phyloP scores from a whole-genome alignment of 495 filamentous ascomycete genomes.

The Jackrogersella minutella region DNA sequence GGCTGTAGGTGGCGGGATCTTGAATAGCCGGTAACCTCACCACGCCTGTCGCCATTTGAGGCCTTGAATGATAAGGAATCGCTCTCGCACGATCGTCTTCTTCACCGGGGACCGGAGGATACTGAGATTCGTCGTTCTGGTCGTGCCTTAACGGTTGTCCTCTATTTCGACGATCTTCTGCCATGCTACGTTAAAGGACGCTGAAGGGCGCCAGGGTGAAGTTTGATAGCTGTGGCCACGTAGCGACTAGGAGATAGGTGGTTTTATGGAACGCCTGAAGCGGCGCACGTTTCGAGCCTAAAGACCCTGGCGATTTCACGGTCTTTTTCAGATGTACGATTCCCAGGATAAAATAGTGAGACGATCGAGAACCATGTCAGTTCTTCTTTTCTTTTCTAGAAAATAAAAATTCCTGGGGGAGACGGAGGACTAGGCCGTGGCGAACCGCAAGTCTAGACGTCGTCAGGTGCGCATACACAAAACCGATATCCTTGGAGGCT shows the following conservation, averaged over 20 bases:
- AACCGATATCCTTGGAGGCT: constrained; percentile 10
- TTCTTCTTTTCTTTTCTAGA: not conserved
- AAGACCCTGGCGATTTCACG: constrained; percentile 7
- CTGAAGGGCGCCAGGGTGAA: constrained; percentile 37
- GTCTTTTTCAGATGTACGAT: constrained; percentile 17
- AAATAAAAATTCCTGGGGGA: not conserved
- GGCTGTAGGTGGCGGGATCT: constrained; percentile 41
- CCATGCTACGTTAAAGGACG: constrained; percentile 50
- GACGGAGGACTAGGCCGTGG: constrained; percentile 9
- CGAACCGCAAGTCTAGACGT: constrained; percentile 5
- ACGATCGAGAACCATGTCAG: constrained; percentile 27
- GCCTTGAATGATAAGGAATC: constrained; percentile 44
- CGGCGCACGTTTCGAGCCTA: constrained; percentile 25
- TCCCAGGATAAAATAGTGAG: constrained; percentile 9
- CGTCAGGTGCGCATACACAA: constrained; percentile 15
- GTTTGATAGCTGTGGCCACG: constrained; percentile 29
- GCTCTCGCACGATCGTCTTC: constrained; percentile 53
- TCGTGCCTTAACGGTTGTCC: constrained; percentile 50
- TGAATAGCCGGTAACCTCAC: constrained; percentile 51
- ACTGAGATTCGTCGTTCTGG: constrained; percentile 51
- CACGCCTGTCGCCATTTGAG: constrained; percentile 42
- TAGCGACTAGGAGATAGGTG: constrained; percentile 11
- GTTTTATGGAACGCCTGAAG: constrained; percentile 22
- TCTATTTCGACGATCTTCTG: constrained; percentile 52
- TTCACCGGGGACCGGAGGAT: constrained; percentile 58